Evolutionary conservation across 441 rosid genomes (phyloP), one percentile per base, ranked within the genome.

Genomic region (Croton setiger): DNA sequence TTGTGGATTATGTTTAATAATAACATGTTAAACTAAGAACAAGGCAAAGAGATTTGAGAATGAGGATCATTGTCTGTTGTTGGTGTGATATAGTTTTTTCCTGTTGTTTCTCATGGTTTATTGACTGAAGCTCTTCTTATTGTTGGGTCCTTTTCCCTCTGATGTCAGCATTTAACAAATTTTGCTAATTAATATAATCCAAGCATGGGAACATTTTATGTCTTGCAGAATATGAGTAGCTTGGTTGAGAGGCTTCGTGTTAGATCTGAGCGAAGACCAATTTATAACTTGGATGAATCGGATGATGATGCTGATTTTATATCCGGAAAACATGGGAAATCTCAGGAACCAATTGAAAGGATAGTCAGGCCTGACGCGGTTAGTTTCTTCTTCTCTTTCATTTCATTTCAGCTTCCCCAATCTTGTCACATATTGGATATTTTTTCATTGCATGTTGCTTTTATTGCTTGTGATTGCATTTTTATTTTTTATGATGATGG

Each of bases 211-310:
- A 23, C 33, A 4, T 20, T 52, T 45, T 60, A 10, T 70, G 43
- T 52, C 36, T 52, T 77, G 79, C 85, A 91, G 95, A 80, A 82
- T 36, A 96, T 96, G 99, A 96, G 97, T 83, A 96, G 99, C 86
- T 84, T 96, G 79, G 98, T 87, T 43, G 99, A 96, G 87, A 84
- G 98, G 87, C 92, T 96, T 20, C 95, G 98, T n/a, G 84, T 81
- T 58, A 77, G 99, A 80, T 85, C 98, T 41, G 97, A 91, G 64
- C 80, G 93, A 74, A 93, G 67, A 80, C 99, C 99, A 20, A 60
- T 91, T 75, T 92, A 92, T 73, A 87, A 81, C 78, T 68, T 92
- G 27, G 97, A 91, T 81, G 98, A 96, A 39, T 96, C 98, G 6
- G 99, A 96, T 74, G 99, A 93, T 62, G 99, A 96, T 1, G 31